These are phyloP conservation scores for Penicillium alfredii DNA, from an alignment of 495 filamentous ascomycete genomes.

Conservation along the genomic window DNA sequence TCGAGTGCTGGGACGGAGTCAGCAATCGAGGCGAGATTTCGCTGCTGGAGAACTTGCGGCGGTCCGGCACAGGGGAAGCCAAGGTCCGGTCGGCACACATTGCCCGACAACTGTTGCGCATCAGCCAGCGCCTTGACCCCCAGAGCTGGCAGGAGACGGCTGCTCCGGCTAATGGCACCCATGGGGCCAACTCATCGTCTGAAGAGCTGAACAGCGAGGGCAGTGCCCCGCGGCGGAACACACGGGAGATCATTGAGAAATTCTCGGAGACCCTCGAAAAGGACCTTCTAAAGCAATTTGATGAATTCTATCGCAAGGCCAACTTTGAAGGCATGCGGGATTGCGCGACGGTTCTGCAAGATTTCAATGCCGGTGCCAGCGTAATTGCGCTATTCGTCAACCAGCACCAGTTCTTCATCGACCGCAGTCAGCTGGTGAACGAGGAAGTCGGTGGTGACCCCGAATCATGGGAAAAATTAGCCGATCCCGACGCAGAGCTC, in stretches of 20 bases:
- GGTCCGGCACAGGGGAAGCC: slow-evolving; percentile 72
- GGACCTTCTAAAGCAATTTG: slow-evolving; percentile 91
- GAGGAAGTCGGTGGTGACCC: slow-evolving; percentile 82
- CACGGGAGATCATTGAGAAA: slow-evolving; percentile 88
- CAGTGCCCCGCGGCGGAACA: slow-evolving; percentile 50
- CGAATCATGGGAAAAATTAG: slow-evolving; percentile 82
- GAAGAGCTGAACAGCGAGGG: slow-evolving; percentile 32
- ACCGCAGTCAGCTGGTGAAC: slow-evolving; percentile 78
- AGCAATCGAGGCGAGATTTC: slow-evolving; percentile 76
- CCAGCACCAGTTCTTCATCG: slow-evolving; percentile 98
- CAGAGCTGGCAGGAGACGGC: slow-evolving; percentile 59
- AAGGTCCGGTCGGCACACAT: slow-evolving; percentile 87
- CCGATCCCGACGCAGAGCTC: slow-evolving; percentile 88
- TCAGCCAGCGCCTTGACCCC: slow-evolving; percentile 77
- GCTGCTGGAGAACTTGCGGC: slow-evolving; percentile 71
- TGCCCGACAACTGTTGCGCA: slow-evolving; percentile 78
- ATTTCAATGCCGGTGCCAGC: slow-evolving; percentile 92
- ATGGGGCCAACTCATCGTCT: slow-evolving; percentile 29
- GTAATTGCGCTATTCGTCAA: slow-evolving; percentile 96
- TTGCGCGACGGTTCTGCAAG: slow-evolving; percentile 86
- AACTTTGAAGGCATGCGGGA: slow-evolving; percentile 96
- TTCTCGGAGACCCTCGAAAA: slow-evolving; percentile 95
- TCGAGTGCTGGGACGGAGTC: slow-evolving; percentile 93
- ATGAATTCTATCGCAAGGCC: slow-evolving; percentile 86
- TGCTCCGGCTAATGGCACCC: slow-evolving; percentile 54